These are phyloP conservation scores for Microcos paniculata DNA, from an alignment of 345 rosid species.

Conservation along the genomic window DNA sequence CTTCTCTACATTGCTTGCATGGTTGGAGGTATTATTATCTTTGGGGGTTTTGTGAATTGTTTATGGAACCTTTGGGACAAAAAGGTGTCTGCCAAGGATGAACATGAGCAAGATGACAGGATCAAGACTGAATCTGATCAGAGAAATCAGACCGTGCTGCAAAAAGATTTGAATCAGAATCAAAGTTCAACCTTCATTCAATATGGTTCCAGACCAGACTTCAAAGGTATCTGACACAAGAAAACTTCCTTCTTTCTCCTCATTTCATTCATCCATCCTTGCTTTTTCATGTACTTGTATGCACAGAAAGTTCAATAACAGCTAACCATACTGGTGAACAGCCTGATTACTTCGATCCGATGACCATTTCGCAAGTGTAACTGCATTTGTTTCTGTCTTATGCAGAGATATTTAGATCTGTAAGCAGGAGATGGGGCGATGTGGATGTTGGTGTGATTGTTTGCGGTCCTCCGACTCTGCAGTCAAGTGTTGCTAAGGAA, in stretches of 20 bases:
- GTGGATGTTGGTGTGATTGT: constrained; percentile 83
- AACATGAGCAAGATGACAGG: constrained; percentile 12
- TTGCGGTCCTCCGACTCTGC: constrained; percentile 80
- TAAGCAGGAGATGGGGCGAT: constrained; percentile 55
- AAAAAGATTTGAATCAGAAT: constrained; percentile 12
- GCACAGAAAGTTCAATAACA: background rate
- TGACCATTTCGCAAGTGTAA: background rate
- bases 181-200: constrained; percentile 29
- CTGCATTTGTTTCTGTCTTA: background rate
- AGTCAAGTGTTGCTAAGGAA: constrained; percentile 71
- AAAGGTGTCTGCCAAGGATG: constrained; percentile 21
- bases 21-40: constrained; percentile 56
- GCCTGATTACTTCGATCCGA: background rate
- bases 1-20: constrained; percentile 63
- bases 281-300: background rate
- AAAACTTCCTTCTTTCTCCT: background rate
- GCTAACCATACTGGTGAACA: background rate
- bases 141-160: constrained; percentile 8
- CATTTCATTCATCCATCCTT: background rate
- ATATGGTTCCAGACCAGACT: constrained; percentile 85
- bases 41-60: constrained; percentile 68
- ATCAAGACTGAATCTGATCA: constrained; percentile 9
- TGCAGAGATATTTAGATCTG: constrained; percentile 63
- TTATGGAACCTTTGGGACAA: constrained; percentile 75
- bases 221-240: constrained; percentile 47